These are phyloP conservation scores for cucumber (Cucumis sativus) DNA, from an alignment of 306 rosid genomes.

Conservation along the genomic window Cucumber_9930_V3 NC_026659.2:20288001-20288500, in stretches of 20 bases:
- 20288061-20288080: constrained; percentile 11
- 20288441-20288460: constrained; percentile 26
- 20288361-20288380: constrained; percentile 7
- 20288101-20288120: constrained; percentile 12
- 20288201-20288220: neutral
- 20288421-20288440: constrained; percentile 35
- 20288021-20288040: constrained; percentile 14
- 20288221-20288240: neutral
- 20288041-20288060: constrained; percentile 15
- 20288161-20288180: neutral
- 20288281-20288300: neutral
- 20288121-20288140: constrained; percentile 2
- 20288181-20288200: constrained; percentile 13
- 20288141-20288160: constrained; percentile 6
- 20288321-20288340: neutral
- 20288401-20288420: constrained; percentile 11
- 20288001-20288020: constrained; percentile 24
- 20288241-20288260: neutral
- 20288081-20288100: constrained; percentile 27
- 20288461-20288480: constrained; percentile 5
- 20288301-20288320: neutral
- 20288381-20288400: constrained; percentile 6
- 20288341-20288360: neutral
- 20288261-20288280: neutral
- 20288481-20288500: neutral